Base-by-base conservation (phyloP, 2,329 filamentous ascomycete species). In the Microthyrium microscopicum region DNA sequence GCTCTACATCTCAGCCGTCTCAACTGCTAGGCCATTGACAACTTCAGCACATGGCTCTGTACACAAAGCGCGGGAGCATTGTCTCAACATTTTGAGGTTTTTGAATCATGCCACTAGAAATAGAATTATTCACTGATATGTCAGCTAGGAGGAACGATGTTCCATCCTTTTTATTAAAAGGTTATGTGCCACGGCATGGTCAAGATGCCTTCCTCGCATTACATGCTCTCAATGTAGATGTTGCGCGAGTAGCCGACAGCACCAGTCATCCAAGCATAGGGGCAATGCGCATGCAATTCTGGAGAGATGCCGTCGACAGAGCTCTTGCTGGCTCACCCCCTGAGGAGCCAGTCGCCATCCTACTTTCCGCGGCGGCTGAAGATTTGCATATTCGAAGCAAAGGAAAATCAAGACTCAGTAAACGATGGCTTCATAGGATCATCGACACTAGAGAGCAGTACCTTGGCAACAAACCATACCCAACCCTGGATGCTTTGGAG, bases 271-370 rank as follows among this genome's bases (percentile, higher is more conserved):
- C 80, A n/a, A 77, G 77, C 4, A 80, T 95, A 39, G 87, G 83
- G 31, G 66, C 76, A 33, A 73, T 95, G 66, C 83, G 89, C 42
- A 77, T 93, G 56, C 82, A 93, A 53, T 95, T 95, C 62, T 95
- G 89, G 81, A 73, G 81, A 31, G 85, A 95, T 45, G 73, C 81
- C 4, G 62, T 98, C 33, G 69, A 77, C 34, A 75, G 77, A 40
- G 78, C 81, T 2, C 77, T 94, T 39, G 66, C 77, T 2, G 79
- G 78, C 20, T 62, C 64, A 1, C 85, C 89, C 1, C 84, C 85
- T 2, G 82, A 84, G 47, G 85, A 98, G 52, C 89, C 89, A 16
- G 81, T 94, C 26, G 87, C 85, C 38, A 70, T 93, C 20, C 64
- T 95, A 4, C 66, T 98, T 2, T 68, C 82, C 40, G 70, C 75